These are phyloP conservation scores for Calocera viscosa DNA, from an alignment of 768 basidiomycete species.

Conservation along the genomic window DNA sequence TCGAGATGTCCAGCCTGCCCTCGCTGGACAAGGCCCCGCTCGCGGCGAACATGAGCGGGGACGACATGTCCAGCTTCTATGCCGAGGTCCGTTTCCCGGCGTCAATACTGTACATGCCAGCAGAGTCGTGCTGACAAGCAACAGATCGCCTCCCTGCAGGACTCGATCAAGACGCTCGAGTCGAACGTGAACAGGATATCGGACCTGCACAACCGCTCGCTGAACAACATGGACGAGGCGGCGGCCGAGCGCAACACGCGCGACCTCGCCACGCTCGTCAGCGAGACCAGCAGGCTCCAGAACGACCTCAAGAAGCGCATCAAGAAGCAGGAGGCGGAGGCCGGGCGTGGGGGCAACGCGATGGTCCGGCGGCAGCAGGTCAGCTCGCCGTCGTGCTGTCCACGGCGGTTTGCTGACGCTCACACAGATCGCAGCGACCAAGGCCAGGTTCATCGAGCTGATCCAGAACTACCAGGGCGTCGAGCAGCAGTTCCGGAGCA, in stretches of 20 bases:
- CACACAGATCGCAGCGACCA: conserved; percentile 21
- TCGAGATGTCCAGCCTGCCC: not conserved
- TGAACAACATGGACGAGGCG: conserved; percentile 25
- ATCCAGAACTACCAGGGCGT: conserved; percentile 67
- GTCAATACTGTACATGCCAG: not conserved
- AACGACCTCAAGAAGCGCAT: conserved; percentile 48
- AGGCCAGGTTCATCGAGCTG: conserved; percentile 59
- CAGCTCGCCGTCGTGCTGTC: conserved; percentile 16
- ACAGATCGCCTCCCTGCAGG: conserved; percentile 67
- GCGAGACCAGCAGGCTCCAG: conserved; percentile 42
- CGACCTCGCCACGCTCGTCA: conserved; percentile 19
- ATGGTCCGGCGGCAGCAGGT: conserved; percentile 68
- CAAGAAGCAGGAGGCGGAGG: conserved; percentile 46
- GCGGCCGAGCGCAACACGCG: conserved; percentile 14
- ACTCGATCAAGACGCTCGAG: conserved; percentile 52
- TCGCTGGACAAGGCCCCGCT: not conserved
- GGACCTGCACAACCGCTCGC: conserved; percentile 24
- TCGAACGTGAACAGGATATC: conserved; percentile 44
- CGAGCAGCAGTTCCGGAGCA: conserved; percentile 55
- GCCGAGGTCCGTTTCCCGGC: not conserved
- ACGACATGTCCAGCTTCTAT: not conserved
- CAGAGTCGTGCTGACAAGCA: not conserved
- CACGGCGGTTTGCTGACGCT: not conserved
- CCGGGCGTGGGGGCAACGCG: conserved; percentile 50
- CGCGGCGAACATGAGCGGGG: not conserved